These are phyloP conservation scores for Phytophthora pisi DNA, from an alignment of 352 stramenopile genomes.

Conservation along the genomic window DNA sequence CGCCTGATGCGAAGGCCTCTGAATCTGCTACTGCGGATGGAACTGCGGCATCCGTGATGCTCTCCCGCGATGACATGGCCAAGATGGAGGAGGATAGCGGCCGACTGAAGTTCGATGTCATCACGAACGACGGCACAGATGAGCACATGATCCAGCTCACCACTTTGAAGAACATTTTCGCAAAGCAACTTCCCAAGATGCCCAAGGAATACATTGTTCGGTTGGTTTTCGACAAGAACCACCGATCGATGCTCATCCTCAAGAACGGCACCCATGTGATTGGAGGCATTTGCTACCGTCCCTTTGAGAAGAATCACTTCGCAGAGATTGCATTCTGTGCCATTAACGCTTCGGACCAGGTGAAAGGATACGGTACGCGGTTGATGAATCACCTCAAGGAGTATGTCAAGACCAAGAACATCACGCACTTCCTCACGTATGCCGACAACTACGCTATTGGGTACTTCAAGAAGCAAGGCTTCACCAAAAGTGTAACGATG, in stretches of 20 bases:
- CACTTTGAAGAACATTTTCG: constrained; percentile 98
- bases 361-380: constrained; percentile 97
- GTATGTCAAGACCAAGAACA: constrained; percentile 91
- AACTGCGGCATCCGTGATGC: constrained; percentile 49
- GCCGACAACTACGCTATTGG: constrained; percentile 99
- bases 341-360: constrained; percentile 96
- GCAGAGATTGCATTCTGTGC: constrained; percentile 99
- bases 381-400: constrained; percentile 99
- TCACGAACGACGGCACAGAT: constrained; percentile 90
- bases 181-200: constrained; percentile 99
- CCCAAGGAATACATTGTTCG: constrained; percentile 99
- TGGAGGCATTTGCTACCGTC: constrained; percentile 98
- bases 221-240: constrained; percentile 97
- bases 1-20: not conserved
- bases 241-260: constrained; percentile 93
- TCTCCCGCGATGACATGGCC: constrained; percentile 89
- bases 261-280: constrained; percentile 94
- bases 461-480: constrained; percentile 99
- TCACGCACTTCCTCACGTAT: constrained; percentile 98
- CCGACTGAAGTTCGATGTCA: constrained; percentile 84
- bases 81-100: constrained; percentile 87
- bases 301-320: constrained; percentile 95
- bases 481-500: constrained; percentile 90
- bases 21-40: constrained; percentile 19
- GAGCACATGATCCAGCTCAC: constrained; percentile 94